A percentile compares a stretch with the other conserved stretches of the same genome.
Evolutionary conservation across 1,284 basidiomycete genomes (phyloP).

Genomic region (Cutaneotrichosporon mucoides): DNA sequence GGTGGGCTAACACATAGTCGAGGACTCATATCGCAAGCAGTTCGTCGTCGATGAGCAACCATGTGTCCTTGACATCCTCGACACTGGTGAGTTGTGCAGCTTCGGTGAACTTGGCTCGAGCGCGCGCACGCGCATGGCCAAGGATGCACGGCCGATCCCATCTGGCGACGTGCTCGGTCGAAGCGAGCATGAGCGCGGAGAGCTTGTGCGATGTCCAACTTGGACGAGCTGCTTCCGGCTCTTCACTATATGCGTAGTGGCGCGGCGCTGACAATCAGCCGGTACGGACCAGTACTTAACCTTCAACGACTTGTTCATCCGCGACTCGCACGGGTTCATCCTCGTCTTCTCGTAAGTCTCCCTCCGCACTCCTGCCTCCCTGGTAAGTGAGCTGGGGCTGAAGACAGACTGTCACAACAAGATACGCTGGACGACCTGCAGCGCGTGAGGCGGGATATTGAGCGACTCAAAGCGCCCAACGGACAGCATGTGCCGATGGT

Average conservation of each 20-base stretch:
- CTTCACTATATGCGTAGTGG: no score
- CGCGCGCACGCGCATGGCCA: no score
- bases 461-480: slow-evolving; percentile 27
- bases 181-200: no score
- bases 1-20: slow-evolving; percentile 19
- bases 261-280: slow-evolving; percentile 16
- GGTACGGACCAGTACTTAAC: slow-evolving; percentile 37
- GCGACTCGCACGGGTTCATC: slow-evolving; percentile 38
- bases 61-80: slow-evolving; percentile 38
- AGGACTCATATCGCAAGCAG: slow-evolving; percentile 39
- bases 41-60: slow-evolving; percentile 32
- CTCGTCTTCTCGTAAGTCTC: slow-evolving; percentile 39
- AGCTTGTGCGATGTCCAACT: no score
- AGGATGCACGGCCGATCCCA: no score
- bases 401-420: slow-evolving; percentile 24
- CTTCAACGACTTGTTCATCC: slow-evolving; percentile 33
- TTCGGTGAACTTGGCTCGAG: no score
- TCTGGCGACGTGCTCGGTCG: no score
- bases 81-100: slow-evolving; percentile 25
- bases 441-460: slow-evolving; percentile 27
- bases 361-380: no score
- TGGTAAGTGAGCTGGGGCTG: no score
- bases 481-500: slow-evolving; percentile 27
- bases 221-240: no score
- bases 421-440: slow-evolving; percentile 32